A percentile compares a stretch with the other conserved stretches of the same genome.
Conservation (phyloP, 345 rosid species). For the Brassica juncea region DNA sequence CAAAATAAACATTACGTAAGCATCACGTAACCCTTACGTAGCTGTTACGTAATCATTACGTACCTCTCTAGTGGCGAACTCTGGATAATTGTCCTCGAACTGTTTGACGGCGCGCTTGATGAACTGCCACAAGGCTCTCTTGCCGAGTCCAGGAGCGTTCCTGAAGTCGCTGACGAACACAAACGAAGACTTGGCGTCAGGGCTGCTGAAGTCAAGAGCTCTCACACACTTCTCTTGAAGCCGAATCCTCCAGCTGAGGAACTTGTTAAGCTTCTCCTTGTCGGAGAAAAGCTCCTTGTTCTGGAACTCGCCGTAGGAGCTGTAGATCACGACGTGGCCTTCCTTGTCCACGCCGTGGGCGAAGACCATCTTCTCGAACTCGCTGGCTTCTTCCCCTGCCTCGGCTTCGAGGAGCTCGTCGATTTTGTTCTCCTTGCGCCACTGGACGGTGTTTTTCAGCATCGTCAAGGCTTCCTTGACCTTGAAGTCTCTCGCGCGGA, state of each 20-base stretch:
- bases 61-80: constrained; percentile 68
- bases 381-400: constrained; percentile 51
- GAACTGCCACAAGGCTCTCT: constrained; percentile 66
- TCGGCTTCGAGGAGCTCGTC: constrained; percentile 63
- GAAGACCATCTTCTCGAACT: constrained; percentile 74
- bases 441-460: constrained; percentile 69
- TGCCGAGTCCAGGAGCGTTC: constrained; percentile 71
- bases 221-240: constrained; percentile 76
- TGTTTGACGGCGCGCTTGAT: constrained; percentile 65
- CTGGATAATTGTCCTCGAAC: constrained; percentile 74
- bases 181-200: constrained; percentile 58
- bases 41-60: neutral
- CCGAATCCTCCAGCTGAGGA: constrained; percentile 84
- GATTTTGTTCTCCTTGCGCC: constrained; percentile 76
- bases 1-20: neutral
- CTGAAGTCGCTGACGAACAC: constrained; percentile 78
- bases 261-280: constrained; percentile 67
- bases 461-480: constrained; percentile 73
- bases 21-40: neutral
- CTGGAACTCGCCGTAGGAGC: constrained; percentile 77
- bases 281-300: constrained; percentile 69
- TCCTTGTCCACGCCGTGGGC: constrained; percentile 74
- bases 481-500: constrained; percentile 86
- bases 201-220: constrained; percentile 67
- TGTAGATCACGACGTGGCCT: constrained; percentile 87